Evolutionary conservation across 75 land plant species (phyloP).

Genomic region (Selaginella tamariscina): DNA sequence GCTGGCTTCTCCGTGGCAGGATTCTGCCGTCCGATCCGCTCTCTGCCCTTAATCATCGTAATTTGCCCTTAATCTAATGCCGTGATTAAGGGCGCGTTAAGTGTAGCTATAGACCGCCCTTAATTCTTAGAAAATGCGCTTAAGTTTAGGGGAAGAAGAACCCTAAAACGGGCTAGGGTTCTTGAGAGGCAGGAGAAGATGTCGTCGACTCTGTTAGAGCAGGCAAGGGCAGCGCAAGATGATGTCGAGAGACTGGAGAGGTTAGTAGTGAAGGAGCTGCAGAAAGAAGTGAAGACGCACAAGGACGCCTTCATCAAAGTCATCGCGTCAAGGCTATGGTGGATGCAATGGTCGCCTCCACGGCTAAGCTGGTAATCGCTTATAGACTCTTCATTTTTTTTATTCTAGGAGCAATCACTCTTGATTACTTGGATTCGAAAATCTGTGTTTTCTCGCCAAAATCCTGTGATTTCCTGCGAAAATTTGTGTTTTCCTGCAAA

Average conservation of each 20-base stretch:
- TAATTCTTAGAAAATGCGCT: not conserved
- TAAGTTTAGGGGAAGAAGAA: not conserved
- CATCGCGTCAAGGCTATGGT: conserved; percentile 92
- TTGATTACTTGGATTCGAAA: not conserved
- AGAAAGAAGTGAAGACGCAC: conserved; percentile 53
- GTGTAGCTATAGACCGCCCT: too few species aligned
- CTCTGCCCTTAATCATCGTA: too few species aligned
- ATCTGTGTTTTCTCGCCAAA: conserved; percentile 2
- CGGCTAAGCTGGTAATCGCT: conserved; percentile 52
- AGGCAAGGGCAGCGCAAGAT: conserved; percentile 78
- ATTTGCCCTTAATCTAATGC: too few species aligned
- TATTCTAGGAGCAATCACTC: not conserved
- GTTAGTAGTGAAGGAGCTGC: conserved; percentile 82
- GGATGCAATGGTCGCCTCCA: conserved; percentile 42
- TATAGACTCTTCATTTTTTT: not conserved
- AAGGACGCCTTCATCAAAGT: conserved; percentile 75
- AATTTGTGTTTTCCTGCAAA: too few species aligned
- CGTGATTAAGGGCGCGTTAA: too few species aligned
- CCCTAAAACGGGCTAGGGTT: not conserved
- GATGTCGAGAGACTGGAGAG: conserved; percentile 94
- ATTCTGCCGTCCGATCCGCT: too few species aligned
- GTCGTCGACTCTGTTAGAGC: conserved; percentile 90
- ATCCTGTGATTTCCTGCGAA: too few species aligned
- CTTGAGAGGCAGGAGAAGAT: conserved; percentile 19
- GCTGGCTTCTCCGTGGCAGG: not conserved